A percentile compares a stretch with the other conserved stretches of the same genome.
Conservation (phyloP, 805 yeast species). For the Ogataea dorogensis region DNA sequence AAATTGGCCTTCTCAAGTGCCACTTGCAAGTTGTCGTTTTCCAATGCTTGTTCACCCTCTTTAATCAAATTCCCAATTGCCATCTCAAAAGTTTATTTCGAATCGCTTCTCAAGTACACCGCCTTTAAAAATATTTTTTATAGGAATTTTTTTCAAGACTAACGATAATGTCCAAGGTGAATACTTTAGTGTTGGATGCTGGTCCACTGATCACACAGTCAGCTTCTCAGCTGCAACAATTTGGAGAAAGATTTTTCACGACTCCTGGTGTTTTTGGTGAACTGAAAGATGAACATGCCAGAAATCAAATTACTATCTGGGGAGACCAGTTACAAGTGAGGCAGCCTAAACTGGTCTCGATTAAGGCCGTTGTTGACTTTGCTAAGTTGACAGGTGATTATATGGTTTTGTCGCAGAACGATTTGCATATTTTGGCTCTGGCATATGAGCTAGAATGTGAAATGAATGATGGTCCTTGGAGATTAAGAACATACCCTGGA, state of each 20-base stretch:
- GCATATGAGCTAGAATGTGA: conserved; percentile 85
- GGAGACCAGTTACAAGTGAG: conserved; percentile 64
- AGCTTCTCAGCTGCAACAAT: conserved; percentile 65
- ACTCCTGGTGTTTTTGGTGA: conserved; percentile 91
- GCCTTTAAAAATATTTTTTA: conserved; percentile 5
- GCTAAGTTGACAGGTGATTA: conserved; percentile 90
- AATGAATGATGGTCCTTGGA: conserved; percentile 62
- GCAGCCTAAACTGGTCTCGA: conserved; percentile 70
- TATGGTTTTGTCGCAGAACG: conserved; percentile 83
- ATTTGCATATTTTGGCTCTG: conserved; percentile 88
- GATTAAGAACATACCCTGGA: conserved; percentile 73
- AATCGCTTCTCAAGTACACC: conserved; percentile 1
- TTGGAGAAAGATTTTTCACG: conserved; percentile 73
- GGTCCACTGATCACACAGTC: conserved; percentile 90
- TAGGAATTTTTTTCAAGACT: conserved; percentile 3
- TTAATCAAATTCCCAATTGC: conserved; percentile 25
- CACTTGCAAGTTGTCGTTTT: conserved; percentile 40
- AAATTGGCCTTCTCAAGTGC: conserved; percentile 43
- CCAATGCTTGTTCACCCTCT: conserved; percentile 43
- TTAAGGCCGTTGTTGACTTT: conserved; percentile 69
- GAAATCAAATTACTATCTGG: conserved; percentile 80
- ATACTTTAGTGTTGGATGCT: conserved; percentile 82
- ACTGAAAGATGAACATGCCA: conserved; percentile 80
- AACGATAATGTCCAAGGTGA: conserved; percentile 36
- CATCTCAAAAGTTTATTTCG: conserved; percentile 2